Evolutionary conservation across 2,329 filamentous ascomycete species (phyloP), one percentile per base, ranked within the genome.

Genomic region (Paraconiothyrium sp.): DNA sequence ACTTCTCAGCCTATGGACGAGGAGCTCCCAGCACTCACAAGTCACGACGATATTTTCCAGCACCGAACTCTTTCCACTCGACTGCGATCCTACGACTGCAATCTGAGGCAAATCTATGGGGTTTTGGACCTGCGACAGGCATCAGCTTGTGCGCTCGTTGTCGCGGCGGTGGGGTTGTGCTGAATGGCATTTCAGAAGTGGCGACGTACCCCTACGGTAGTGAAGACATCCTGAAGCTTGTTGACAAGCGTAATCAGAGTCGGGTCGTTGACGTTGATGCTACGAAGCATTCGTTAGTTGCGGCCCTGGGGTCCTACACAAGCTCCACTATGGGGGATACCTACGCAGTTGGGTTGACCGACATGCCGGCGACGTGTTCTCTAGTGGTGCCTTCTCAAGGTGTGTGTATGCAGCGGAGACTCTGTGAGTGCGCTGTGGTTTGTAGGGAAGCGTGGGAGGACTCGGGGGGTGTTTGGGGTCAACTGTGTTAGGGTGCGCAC

Each of bases 91-190:
- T 60, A 99, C 95, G 71, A 99, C 95, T 71, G 91, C 94, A 79
- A 99, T 99, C 84, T 99, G 95, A 58, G 95, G 95, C 67, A 99
- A 84, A 84, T 99, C 95, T 85, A 99, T 99, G 65, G 95, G 95
- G 82, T 99, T 99, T 88, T 97, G 95, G 76, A 98, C 95, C 88
- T 90, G 69, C 55, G 47, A 51, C 58, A 70, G 67, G 71, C 66
- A 70, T 80, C 71, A 80, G 76, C 66, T 71, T 60, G 62, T 34
- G 50, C 55, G 41, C 37, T 50, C 49, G 49, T 58, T 34, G 52
- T 62, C 54, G 58, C 43, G 54, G 27, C 48, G 43, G 41, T 27
- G 62, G 47, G 32, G 57, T 63, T 59, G 63, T 24, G 54, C 59
- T 35, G 43, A 58, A 46, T 16, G 22, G 51, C 27, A 14, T 27